Evolutionary conservation across 1,284 basidiomycete genomes (phyloP), one percentile per base, ranked within the genome.

Genomic region (Ceratobasidium sp.): DNA sequence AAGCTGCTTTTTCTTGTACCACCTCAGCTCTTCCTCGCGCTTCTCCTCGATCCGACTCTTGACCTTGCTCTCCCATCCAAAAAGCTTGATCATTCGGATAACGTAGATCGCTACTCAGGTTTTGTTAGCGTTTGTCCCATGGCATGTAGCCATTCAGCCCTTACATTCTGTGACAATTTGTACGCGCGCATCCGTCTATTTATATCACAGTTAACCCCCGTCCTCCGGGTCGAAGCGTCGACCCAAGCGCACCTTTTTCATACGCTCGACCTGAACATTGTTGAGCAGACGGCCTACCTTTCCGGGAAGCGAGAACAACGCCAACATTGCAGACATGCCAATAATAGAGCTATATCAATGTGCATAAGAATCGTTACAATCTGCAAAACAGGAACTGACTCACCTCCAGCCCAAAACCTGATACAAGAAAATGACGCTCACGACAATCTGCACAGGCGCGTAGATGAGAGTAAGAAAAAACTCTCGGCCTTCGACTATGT

Each of bases 401-500:
- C 14, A 59, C 67, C 67, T 59, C 74, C 74, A 75, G 26, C 69
- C 74, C 3, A 75, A 52, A 30, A 75, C 63, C 41, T 5, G n/a
- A 57, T 75, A 75, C 58, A 75, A 58, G 59, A 75, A 72, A 43
- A 47, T 46, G 8, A 61, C 46, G 18, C 43, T 74, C 26, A 75
- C 32, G 9, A 21, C 30, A 16, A 73, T 55, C 28, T 64, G 38
- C 16, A 75, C 18, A 6, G 73, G 73, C 11, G 69, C 73, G 18
- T 32, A 73, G n/a, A 72, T 32, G 1, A 75, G 30, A 30, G 70
- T 30, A 23, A 76, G 66, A 18, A 75, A 49, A 49, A 75, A 75
- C 44, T 75, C 73, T 2, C 73, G 66, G 11, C 55, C 26, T 23
- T 82, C 82, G 1, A 80, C 79, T 57, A 87, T 82, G 73, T 85